These are phyloP conservation scores for Emydomyces testavorans DNA, from an alignment of 2,329 filamentous ascomycete species.

Conservation along the genomic window DNA sequence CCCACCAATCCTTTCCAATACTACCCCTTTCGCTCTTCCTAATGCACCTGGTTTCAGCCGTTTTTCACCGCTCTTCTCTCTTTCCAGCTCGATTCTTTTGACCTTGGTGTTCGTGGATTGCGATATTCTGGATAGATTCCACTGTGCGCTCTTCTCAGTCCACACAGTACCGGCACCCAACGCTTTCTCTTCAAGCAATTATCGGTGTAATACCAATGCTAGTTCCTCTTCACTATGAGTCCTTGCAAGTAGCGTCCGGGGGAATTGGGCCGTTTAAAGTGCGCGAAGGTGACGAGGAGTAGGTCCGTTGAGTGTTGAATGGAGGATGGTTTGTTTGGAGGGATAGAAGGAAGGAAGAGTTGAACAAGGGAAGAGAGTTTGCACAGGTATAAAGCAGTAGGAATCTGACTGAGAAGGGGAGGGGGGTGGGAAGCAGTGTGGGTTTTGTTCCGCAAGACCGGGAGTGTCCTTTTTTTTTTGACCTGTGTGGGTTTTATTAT, in stretches of 20 bases:
- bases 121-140: background rate
- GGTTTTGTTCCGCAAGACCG: conserved; percentile 13
- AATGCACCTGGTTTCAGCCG: background rate
- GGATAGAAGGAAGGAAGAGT: conserved; percentile 11
- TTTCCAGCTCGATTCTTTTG: background rate
- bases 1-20: no score
- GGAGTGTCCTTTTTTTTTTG: conserved; percentile 10
- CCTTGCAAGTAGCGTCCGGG: background rate
- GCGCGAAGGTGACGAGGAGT: background rate
- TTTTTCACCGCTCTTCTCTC: background rate
- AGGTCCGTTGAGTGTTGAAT: background rate
- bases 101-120: background rate
- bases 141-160: conserved; percentile 6
- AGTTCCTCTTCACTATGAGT: background rate
- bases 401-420: conserved; percentile 8
- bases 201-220: background rate
- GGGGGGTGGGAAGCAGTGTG: conserved; percentile 14
- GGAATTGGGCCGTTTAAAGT: background rate
- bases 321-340: background rate
- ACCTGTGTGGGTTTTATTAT: background rate
- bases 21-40: conserved; percentile 1
- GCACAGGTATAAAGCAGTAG: conserved; percentile 10
- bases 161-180: conserved; percentile 7
- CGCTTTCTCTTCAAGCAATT: background rate
- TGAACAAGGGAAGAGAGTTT: conserved; percentile 9